Conservation (phyloP, 108 stramenopile genomes). For the Discostella pseudostelligera region DNA sequence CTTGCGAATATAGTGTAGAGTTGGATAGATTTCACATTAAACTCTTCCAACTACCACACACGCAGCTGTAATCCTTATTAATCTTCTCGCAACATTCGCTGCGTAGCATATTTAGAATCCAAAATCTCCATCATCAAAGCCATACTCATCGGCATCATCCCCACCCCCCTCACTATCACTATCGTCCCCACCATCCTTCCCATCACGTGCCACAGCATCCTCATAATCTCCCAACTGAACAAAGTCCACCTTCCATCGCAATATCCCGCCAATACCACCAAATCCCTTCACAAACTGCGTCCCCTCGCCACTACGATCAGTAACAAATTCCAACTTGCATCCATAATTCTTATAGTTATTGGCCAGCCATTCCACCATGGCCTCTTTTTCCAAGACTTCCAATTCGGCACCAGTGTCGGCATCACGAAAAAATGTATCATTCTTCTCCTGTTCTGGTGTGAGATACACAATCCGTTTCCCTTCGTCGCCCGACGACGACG, state of each 20-base stretch:
- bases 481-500: slow-evolving; percentile 74
- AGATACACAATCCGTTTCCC: slow-evolving; percentile 71
- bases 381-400: slow-evolving; percentile 87
- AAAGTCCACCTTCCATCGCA: slow-evolving; percentile 98
- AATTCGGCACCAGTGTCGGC: slow-evolving; percentile 88
- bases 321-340: slow-evolving; percentile 97
- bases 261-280: slow-evolving; percentile 97
- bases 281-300: slow-evolving; percentile 99
- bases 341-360: slow-evolving; percentile 98
- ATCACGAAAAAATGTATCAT: slow-evolving; percentile 88
- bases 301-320: slow-evolving; percentile 95
- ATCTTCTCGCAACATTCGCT: neutral
- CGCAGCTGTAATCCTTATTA: neutral
- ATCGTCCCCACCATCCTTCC: slow-evolving; percentile 48
- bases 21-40: neutral
- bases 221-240: slow-evolving; percentile 77
- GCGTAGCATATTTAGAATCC: slow-evolving; percentile 79
- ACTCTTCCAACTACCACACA: neutral
- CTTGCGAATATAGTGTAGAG: slow-evolving; percentile 32
- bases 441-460: slow-evolving; percentile 86
- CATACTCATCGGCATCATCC: slow-evolving; percentile 73
- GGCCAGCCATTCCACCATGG: slow-evolving; percentile 98
- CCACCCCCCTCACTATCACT: slow-evolving; percentile 60
- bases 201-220: slow-evolving; percentile 59
- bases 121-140: slow-evolving; percentile 87